Conservation (phyloP, 2,329 filamentous ascomycete genomes). For the Aspergillus chevalieri region DNA sequence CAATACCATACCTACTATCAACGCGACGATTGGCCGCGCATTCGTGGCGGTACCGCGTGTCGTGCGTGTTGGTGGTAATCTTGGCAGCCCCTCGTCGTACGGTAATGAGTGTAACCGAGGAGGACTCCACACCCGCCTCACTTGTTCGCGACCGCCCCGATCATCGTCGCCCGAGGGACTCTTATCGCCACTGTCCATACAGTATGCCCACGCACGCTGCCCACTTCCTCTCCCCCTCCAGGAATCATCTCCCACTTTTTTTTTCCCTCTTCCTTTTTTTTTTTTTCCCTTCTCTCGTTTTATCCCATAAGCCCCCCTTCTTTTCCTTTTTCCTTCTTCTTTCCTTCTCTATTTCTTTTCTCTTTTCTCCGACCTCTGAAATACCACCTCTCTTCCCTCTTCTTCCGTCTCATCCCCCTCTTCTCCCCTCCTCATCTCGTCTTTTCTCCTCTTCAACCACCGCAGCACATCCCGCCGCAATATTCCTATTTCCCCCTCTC, state of each 20-base stretch:
- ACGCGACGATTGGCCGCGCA: neutral
- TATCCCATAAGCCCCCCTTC: slow-evolving; percentile 7
- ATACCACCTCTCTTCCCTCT: slow-evolving; percentile 11
- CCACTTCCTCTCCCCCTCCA: slow-evolving; percentile 1
- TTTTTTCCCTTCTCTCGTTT: slow-evolving; percentile 13
- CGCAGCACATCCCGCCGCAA: neutral
- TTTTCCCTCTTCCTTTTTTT: slow-evolving; percentile 8
- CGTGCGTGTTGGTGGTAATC: neutral
- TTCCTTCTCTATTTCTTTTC: slow-evolving; percentile 17
- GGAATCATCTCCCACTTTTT: slow-evolving; percentile 2
- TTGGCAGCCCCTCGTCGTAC: neutral
- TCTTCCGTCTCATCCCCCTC: slow-evolving; percentile 12
- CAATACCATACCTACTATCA: too few species aligned
- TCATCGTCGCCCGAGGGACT: neutral
- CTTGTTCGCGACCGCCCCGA: neutral
- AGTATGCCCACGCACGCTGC: neutral
- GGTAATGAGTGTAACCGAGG: neutral
- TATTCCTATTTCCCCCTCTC: slow-evolving; percentile 11
- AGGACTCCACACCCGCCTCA: neutral
- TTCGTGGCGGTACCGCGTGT: neutral
- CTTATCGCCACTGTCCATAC: neutral
- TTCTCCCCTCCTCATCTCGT: slow-evolving; percentile 12
- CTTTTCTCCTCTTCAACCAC: slow-evolving; percentile 12
- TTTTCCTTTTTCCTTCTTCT: slow-evolving; percentile 12
- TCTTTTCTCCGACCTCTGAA: slow-evolving; percentile 3